These are phyloP conservation scores for Pseudogymnoascus sp. DNA, from an alignment of 2,329 filamentous ascomycete species.

Conservation along the genomic window DNA sequence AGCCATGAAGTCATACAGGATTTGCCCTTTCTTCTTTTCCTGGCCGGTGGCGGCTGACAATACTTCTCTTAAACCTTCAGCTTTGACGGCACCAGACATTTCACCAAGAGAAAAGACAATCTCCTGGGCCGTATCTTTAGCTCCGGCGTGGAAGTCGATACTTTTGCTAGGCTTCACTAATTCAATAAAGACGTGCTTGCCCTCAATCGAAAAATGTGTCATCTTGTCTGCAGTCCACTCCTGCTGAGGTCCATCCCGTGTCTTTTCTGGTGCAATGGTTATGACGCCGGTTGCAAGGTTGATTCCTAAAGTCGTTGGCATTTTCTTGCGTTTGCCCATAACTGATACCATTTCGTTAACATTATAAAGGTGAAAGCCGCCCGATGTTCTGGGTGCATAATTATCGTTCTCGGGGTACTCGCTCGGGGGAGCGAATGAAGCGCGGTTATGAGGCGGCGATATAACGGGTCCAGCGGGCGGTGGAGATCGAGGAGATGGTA, in stretches of 20 bases:
- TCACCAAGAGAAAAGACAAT: constrained; percentile 85
- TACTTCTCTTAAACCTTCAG: constrained; percentile 78
- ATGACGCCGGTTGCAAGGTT: constrained; percentile 83
- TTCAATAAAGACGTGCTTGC: constrained; percentile 95
- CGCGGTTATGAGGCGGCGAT: constrained; percentile 48
- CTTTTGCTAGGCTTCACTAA: constrained; percentile 87
- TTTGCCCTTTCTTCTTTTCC: constrained; percentile 70
- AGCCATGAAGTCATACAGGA: constrained; percentile 94
- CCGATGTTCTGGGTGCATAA: constrained; percentile 48
- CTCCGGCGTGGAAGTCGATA: constrained; percentile 91
- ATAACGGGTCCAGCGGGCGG: constrained; percentile 34
- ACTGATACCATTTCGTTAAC: constrained; percentile 97
- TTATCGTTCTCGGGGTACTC: constrained; percentile 36
- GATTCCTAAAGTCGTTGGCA: constrained; percentile 94
- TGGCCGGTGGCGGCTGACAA: constrained; percentile 67
- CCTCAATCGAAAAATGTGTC: constrained; percentile 96
- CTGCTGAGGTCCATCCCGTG: constrained; percentile 72
- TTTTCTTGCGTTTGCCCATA: constrained; percentile 95
- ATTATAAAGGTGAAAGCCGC: constrained; percentile 89
- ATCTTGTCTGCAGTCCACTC: constrained; percentile 94
- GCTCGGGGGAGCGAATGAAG: constrained; percentile 26
- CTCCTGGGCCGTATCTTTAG: constrained; percentile 92
- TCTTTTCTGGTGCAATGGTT: constrained; percentile 80
- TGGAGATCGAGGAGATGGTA: constrained; percentile 33
- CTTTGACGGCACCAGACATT: constrained; percentile 74